These are phyloP conservation scores for Candida mesenterica DNA, from an alignment of 1,139 yeast genomes.

Conservation along the genomic window DNA sequence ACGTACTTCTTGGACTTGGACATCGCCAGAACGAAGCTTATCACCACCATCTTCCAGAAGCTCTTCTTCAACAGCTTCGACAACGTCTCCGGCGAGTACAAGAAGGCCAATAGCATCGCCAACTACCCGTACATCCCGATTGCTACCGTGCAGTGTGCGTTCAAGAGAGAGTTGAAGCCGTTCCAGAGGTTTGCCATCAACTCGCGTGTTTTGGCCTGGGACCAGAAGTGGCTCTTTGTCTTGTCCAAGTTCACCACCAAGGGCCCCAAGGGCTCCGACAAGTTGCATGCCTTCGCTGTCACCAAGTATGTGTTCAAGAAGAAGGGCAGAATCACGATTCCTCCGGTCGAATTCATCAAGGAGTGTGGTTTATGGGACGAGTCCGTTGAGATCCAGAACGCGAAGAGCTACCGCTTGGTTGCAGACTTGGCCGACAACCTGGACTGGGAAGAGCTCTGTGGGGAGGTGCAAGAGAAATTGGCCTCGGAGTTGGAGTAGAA, in stretches of 20 bases:
- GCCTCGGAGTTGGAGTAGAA: background rate
- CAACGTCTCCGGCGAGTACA: slow-evolving; percentile 39
- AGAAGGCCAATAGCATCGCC: slow-evolving; percentile 14
- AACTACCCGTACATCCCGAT: slow-evolving; percentile 74
- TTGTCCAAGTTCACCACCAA: slow-evolving; percentile 55
- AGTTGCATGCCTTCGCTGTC: slow-evolving; percentile 58
- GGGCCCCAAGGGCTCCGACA: slow-evolving; percentile 23
- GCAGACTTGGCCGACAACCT: slow-evolving; percentile 24
- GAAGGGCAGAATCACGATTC: slow-evolving; percentile 66
- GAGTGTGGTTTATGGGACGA: slow-evolving; percentile 57
- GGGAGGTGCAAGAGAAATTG: slow-evolving; percentile 1
- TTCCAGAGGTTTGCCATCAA: slow-evolving; percentile 57
- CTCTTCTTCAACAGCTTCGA: slow-evolving; percentile 39
- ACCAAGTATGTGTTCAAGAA: slow-evolving; percentile 79
- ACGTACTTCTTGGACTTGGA: slow-evolving; percentile 87
- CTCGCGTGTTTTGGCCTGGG: slow-evolving; percentile 77
- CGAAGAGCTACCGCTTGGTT: slow-evolving; percentile 28
- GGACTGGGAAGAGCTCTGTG: slow-evolving; percentile 7
- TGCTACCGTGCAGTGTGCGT: slow-evolving; percentile 67
- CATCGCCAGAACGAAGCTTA: slow-evolving; percentile 66
- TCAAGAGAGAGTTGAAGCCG: slow-evolving; percentile 70
- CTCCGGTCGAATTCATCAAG: slow-evolving; percentile 58
- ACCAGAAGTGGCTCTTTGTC: slow-evolving; percentile 79
- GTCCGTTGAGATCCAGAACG: slow-evolving; percentile 43
- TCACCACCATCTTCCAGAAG: slow-evolving; percentile 55